Evolutionary conservation across 768 basidiomycete genomes (phyloP), one percentile per base, ranked within the genome.

Genomic region (Mycena epipterygia): DNA sequence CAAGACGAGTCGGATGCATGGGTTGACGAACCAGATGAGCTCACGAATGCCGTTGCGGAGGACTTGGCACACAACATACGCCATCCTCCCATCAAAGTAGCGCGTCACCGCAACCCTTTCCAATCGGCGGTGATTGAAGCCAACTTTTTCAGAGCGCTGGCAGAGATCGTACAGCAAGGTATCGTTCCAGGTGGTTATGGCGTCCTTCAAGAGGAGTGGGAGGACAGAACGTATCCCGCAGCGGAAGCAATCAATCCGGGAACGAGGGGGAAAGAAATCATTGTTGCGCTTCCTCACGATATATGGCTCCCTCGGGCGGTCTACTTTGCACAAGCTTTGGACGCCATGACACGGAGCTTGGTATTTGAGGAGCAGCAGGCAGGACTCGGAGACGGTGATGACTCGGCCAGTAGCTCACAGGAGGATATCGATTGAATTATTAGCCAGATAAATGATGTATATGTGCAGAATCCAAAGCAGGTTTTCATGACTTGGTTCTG

Each of bases 61-160:
- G 64, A 68, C 35, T 59, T 62, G 30, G 33, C 21, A 3, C 48
- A 42, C 25, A 42, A 68, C 5, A 32, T 68, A 8, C 53, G 57
- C 14, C 67, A 68, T 51, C 58, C 42, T 1, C 44, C 58, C 2
- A 58, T 68, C 17, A 46, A 67, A 0, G 64, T 67, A 16, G 41
- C 64, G 13, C 29, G 46, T 32, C 52, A 58, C 32, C 17, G 55
- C 30, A 68, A 68, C 48, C 67, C 67, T 1, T 68, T 68, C n/a
- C 35, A 59, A 1, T 19, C 52, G 21, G 5, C 58, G 27, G 56
- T 1, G 2, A 14, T 41, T 0, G 59, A 61, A 32, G 21, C 4
- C 6, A 8, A 4, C 2, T 61, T 61, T 23, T 61, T 46, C 44
- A 21, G 17, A 1, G 55, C 48, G 1, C 64, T 66, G 3, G n/a